A percentile compares a stretch with the other conserved stretches of the same genome.
phyloP scores from a whole-genome alignment of 1,284 basidiomycete genomes.

The Leccinum subfulvum region DNA sequence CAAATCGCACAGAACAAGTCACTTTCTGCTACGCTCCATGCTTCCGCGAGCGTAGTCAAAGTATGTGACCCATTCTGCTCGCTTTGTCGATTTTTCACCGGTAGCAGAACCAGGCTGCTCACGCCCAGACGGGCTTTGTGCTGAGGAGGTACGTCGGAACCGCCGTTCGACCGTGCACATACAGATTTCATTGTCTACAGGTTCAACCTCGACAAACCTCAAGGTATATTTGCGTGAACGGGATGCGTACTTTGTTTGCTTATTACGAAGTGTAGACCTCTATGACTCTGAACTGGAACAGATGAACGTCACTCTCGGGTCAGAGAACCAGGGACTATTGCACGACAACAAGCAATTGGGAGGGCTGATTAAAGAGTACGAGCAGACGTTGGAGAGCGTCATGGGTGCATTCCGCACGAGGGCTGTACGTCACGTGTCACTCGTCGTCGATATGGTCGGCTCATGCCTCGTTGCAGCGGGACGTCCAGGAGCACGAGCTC shows the following conservation, averaged over 20 bases:
- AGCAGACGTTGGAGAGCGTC: conserved; percentile 91
- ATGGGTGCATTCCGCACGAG: conserved; percentile 94
- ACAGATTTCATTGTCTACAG: conserved; percentile 25
- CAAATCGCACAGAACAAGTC: conserved; percentile 81
- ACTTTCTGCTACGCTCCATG: conserved; percentile 54
- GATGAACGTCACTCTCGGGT: conserved; percentile 79
- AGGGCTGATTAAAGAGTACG: conserved; percentile 90
- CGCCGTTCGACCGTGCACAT: background rate
- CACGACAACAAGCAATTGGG: conserved; percentile 97
- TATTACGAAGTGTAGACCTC: conserved; percentile 57
- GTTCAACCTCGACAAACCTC: conserved; percentile 88
- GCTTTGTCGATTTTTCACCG: conserved; percentile 3
- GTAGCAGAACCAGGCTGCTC: conserved; percentile 58
- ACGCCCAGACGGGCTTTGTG: conserved; percentile 87
- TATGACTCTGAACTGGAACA: conserved; percentile 92
- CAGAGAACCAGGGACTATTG: conserved; percentile 85
- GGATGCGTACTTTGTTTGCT: background rate
- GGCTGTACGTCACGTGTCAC: conserved; percentile 62
- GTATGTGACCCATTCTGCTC: conserved; percentile 39
- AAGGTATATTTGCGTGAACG: conserved; percentile 53
- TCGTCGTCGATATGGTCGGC: background rate
- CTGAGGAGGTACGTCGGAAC: conserved; percentile 63
- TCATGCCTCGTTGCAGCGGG: conserved; percentile 55
- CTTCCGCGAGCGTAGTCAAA: conserved; percentile 78
- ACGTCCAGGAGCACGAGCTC: conserved; percentile 92